phyloP scores from a whole-genome alignment of 2,329 filamentous ascomycete species.

The Didymellaceae sp. region DNA sequence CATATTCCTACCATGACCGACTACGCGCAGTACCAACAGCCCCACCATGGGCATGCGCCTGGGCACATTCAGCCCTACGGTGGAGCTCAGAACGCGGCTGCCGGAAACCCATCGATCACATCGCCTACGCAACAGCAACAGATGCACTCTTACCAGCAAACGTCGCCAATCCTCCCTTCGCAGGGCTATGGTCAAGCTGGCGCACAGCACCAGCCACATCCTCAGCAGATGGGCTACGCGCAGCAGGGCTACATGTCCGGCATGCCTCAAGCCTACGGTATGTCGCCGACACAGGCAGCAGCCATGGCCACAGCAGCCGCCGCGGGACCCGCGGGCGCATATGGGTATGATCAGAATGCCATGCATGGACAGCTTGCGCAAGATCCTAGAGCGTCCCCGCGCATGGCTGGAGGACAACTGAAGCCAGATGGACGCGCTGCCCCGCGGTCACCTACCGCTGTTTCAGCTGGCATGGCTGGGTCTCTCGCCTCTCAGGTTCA shows the following conservation, averaged over 20 bases:
- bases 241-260: slow-evolving; percentile 76
- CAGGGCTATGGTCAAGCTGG: slow-evolving; percentile 73
- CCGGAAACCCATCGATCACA: slow-evolving; percentile 62
- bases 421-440: slow-evolving; percentile 73
- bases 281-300: slow-evolving; percentile 84
- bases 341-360: slow-evolving; percentile 64
- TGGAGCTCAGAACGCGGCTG: slow-evolving; percentile 44
- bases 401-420: slow-evolving; percentile 71
- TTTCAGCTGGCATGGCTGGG: slow-evolving; percentile 64
- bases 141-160: slow-evolving; percentile 64
- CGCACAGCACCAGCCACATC: slow-evolving; percentile 65
- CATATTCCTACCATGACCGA: slow-evolving; percentile 51
- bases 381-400: slow-evolving; percentile 71
- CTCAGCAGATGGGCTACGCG: slow-evolving; percentile 80
- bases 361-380: slow-evolving; percentile 66
- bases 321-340: slow-evolving; percentile 74
- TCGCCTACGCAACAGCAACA: slow-evolving; percentile 69
- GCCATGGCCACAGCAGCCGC: slow-evolving; percentile 95
- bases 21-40: slow-evolving; percentile 57
- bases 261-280: slow-evolving; percentile 77
- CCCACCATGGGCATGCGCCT: slow-evolving; percentile 54
- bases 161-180: slow-evolving; percentile 79
- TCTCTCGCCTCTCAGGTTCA: slow-evolving; percentile 48
- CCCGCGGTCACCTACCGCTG: slow-evolving; percentile 77
- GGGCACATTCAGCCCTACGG: slow-evolving; percentile 50